Percentiles rank a stretch among this genome's conserved stretches.
Conservation (phyloP, 495 filamentous ascomycete species). For the Xylaria cubensis region DNA sequence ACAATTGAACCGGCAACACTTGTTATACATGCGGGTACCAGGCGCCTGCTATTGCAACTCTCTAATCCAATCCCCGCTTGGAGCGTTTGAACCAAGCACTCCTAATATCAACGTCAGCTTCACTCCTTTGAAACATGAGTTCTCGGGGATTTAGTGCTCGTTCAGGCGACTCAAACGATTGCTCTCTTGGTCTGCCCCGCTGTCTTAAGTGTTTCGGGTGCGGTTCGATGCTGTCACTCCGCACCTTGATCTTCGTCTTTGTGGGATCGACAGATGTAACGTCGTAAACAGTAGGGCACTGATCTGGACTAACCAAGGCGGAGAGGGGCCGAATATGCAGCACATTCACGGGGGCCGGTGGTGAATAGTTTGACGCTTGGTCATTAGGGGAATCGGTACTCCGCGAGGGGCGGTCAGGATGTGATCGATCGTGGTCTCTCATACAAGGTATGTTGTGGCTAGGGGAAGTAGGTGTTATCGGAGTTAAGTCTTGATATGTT, state of each 20-base stretch:
- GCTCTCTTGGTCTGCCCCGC: conserved; percentile 8
- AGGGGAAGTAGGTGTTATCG: background rate
- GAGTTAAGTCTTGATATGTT: background rate
- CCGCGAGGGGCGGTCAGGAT: background rate
- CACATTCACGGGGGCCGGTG: background rate
- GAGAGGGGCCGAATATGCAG: background rate
- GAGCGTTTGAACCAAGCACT: conserved; percentile 16
- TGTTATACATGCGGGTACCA: background rate
- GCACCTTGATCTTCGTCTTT: background rate
- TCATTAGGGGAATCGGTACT: background rate
- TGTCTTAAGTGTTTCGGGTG: background rate
- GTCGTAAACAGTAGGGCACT: background rate
- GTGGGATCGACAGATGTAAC: background rate
- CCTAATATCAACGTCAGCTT: conserved; percentile 18
- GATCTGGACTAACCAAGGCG: background rate
- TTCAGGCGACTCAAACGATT: background rate
- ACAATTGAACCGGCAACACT: background rate
- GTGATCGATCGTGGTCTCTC: background rate
- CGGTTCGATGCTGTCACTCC: background rate
- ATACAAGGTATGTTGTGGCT: background rate
- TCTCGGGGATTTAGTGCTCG: conserved; percentile 22
- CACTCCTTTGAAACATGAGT: background rate
- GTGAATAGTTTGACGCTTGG: background rate
- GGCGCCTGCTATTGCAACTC: no score
- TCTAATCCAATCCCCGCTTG: conserved; percentile 10